Evolutionary conservation across 352 stramenopile genomes (phyloP), one percentile per base, ranked within the genome.

Genomic region (Phytopythium kandeliae): DNA sequence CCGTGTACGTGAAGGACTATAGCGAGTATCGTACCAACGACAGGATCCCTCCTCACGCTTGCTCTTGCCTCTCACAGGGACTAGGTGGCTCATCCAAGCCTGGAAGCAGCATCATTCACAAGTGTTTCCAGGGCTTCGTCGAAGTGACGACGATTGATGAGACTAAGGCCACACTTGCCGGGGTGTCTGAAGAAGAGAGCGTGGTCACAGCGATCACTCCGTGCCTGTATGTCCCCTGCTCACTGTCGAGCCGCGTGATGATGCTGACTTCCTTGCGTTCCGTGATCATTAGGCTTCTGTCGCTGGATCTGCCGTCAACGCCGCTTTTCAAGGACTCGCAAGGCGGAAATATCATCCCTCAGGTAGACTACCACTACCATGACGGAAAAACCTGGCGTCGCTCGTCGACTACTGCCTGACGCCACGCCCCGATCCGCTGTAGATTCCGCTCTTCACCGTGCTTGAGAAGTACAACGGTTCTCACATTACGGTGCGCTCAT

Each of bases 241-340:
- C 2, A 10, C n/a, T n/a, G n/a, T n/a, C n/a, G n/a, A n/a, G n/a
- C n/a, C n/a, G n/a, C n/a, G n/a, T n/a, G n/a, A n/a, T n/a, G n/a
- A n/a, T n/a, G n/a, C n/a, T 52, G 19, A 53, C 34, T 28, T 61
- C 22, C 22, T 8, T 37, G 9, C 16, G 35, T 26, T 69, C 24
- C 17, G 55, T 56, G 8, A 26, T 73, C 13, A 88, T 21, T 15
- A 87, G 97, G 22, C 88, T 98, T 51, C 74, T 99, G 44, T 96
- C 95, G 19, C 64, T 99, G 12, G 96, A 99, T 68, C 91, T 99
- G 47, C 97, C 97, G 9, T 92, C 97, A 51, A 98, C 97, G 47
- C 97, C 97, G 16, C 69, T 99, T 1, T 99, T 99, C 67, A 98
- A 98, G 55, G 96, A 99, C 67, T 97, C 91, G 9, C 87, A 97